Percentiles rank a stretch among this genome's conserved stretches.
Conservation (phyloP, 306 rosid genomes). For the Quercus engelmannii region DNA sequence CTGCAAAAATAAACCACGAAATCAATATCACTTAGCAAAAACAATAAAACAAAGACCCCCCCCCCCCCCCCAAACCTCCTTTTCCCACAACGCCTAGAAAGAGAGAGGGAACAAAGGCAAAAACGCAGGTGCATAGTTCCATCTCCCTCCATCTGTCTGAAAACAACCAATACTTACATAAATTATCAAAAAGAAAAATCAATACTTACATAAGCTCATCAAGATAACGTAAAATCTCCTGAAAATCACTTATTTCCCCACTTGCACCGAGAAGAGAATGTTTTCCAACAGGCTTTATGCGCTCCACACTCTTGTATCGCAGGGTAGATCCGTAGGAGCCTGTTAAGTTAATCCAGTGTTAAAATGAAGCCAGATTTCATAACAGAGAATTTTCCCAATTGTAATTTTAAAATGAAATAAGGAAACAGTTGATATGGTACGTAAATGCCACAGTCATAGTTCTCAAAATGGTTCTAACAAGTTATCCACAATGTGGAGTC, state of each 20-base stretch:
- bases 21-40: neutral
- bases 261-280: slow-evolving; percentile 92
- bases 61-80: neutral
- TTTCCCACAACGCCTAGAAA: neutral
- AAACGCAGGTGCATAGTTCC: neutral
- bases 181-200: neutral
- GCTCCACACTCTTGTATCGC: slow-evolving; percentile 87
- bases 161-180: neutral
- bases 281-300: slow-evolving; percentile 81
- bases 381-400: neutral
- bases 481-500: neutral
- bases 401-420: too few relatives aligned
- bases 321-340: slow-evolving; percentile 95
- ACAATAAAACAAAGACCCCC: neutral
- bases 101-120: neutral
- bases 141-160: neutral
- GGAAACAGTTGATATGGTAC: too few relatives aligned
- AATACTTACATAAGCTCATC: slow-evolving; percentile 78
- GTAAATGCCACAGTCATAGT: neutral
- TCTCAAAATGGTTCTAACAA: neutral
- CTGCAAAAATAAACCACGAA: slow-evolving; percentile 33
- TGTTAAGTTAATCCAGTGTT: slow-evolving; percentile 25
- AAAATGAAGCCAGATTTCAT: neutral
- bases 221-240: slow-evolving; percentile 69
- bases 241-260: slow-evolving; percentile 96